phyloP scores from a whole-genome alignment of 1,284 basidiomycete genomes.

The Irpex lacteus region DNA sequence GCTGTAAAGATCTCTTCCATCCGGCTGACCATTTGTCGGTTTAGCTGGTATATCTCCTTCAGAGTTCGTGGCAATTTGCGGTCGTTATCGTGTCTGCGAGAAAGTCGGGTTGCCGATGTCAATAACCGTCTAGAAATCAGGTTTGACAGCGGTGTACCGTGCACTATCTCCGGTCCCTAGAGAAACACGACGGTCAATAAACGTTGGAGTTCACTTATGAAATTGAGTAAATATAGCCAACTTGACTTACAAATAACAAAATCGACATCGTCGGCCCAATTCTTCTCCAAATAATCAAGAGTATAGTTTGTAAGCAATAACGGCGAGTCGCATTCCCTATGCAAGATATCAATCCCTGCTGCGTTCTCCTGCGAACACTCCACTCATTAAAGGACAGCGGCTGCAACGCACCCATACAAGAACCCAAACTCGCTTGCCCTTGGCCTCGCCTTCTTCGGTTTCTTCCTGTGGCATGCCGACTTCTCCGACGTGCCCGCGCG shows the following conservation, averaged over 20 bases:
- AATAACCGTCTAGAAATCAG: neutral
- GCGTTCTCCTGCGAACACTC: neutral
- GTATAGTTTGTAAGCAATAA: slow-evolving; percentile 76
- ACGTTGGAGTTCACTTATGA: neutral
- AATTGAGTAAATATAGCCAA: neutral
- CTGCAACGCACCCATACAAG: slow-evolving; percentile 52
- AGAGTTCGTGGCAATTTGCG: slow-evolving; percentile 75
- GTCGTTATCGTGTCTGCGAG: slow-evolving; percentile 83
- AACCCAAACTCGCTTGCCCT: slow-evolving; percentile 58
- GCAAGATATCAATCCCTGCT: neutral
- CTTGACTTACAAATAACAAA: slow-evolving; percentile 74
- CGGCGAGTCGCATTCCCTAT: slow-evolving; percentile 86
- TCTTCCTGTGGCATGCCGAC: slow-evolving; percentile 64
- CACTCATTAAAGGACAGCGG: neutral
- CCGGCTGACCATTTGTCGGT: slow-evolving; percentile 63
- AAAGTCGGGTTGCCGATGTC: neutral
- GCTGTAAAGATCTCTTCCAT: slow-evolving; percentile 71
- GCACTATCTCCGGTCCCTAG: slow-evolving; percentile 94
- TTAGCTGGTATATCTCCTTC: slow-evolving; percentile 79
- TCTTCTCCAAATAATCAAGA: slow-evolving; percentile 75
- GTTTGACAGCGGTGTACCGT: slow-evolving; percentile 43
- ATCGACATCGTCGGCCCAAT: slow-evolving; percentile 84
- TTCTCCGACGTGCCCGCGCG: slow-evolving; percentile 43
- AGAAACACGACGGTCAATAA: slow-evolving; percentile 14
- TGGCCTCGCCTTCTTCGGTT: slow-evolving; percentile 52